These are phyloP conservation scores for Ephemerocybe angulata DNA, from an alignment of 768 basidiomycete genomes.

Conservation along the genomic window DNA sequence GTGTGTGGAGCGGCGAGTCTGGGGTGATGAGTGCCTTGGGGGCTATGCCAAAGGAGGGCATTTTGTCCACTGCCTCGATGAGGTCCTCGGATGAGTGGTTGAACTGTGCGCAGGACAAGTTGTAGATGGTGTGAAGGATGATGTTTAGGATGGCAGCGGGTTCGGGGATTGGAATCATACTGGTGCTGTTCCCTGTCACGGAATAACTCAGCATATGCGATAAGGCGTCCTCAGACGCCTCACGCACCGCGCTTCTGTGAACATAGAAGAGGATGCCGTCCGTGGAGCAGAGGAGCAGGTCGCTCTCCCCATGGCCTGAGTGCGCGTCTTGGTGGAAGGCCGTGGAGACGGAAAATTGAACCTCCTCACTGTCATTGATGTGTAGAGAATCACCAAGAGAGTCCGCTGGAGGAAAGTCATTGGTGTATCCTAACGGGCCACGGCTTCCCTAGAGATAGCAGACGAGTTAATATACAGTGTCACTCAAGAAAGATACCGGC, in stretches of 20 bases:
- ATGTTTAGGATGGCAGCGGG: conserved; percentile 45
- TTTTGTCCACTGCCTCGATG: conserved; percentile 34
- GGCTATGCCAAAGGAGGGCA: conserved; percentile 19
- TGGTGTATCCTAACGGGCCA: too few species aligned
- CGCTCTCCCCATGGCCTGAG: too few species aligned
- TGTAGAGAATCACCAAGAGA: too few species aligned
- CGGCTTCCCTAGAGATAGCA: too few species aligned
- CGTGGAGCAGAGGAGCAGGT: conserved; percentile 44
- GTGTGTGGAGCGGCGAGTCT: conserved; percentile 20
- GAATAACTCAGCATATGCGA: conserved; percentile 1
- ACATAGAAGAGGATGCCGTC: conserved; percentile 65
- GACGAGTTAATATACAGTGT: too few species aligned
- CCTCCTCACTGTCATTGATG: too few species aligned
- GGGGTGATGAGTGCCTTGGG: conserved; percentile 20
- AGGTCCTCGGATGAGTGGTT: conserved; percentile 46
- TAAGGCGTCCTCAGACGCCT: conserved; percentile 45
- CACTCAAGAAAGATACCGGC: too few species aligned
- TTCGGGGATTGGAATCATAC: conserved; percentile 38
- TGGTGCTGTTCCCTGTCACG: background rate
- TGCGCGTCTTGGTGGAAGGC: too few species aligned
- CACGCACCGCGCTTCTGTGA: conserved; percentile 39
- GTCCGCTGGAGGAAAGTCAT: too few species aligned
- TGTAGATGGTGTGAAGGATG: conserved; percentile 50
- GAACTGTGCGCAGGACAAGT: conserved; percentile 44
- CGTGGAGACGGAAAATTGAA: too few species aligned